Evolutionary conservation across 331 rosid species (phyloP), one percentile per base, ranked within the genome.

Genomic region (Cydonia oblonga): DNA sequence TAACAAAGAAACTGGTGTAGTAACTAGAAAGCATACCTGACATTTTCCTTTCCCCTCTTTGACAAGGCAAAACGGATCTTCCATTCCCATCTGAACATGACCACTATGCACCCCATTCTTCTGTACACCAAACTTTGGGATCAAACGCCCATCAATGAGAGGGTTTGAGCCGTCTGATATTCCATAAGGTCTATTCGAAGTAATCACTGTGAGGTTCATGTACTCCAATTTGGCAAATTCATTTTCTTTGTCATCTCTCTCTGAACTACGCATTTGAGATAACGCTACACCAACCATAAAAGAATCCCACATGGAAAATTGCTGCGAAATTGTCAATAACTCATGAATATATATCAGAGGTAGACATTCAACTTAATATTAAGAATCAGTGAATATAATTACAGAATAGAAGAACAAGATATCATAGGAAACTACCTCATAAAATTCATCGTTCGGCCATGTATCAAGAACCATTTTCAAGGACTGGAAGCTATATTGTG

Each of bases 121-220:
- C 26, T 69, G 30, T 49, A 76, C 22, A 18, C 15, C 29, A 7
- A 62, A 70, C 49, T 51, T 60, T 59, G 63, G 62, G 38, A 26
- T 25, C 9, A 2, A 26, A 30, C 60, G 4, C 20, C 35, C 26
- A 57, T 29, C 64, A 16, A 68, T 15, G 15, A 76, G 61, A 7
- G 80, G 75, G 32, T 76, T 76, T 30, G 80, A 61, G 30, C 75
- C 80, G 18, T 76, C 80, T 46, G 75, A 70, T 2, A 62, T 51
- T 30, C 75, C 70, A 19, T 49, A 68, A 60, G 70, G 80, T 51
- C 13, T 7, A 24, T 76, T 76, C 7, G 75, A 76, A 13, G 70
- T 76, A 11, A 69, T 49, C 13, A 69, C 58, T 13, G 75, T 49
- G 15, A 76, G 33, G 40, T 76, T 61, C 75, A 61, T 62, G n/a